Conservation (phyloP, 805 yeast species). For the Groenewaldozyma salmanticensis region DNA sequence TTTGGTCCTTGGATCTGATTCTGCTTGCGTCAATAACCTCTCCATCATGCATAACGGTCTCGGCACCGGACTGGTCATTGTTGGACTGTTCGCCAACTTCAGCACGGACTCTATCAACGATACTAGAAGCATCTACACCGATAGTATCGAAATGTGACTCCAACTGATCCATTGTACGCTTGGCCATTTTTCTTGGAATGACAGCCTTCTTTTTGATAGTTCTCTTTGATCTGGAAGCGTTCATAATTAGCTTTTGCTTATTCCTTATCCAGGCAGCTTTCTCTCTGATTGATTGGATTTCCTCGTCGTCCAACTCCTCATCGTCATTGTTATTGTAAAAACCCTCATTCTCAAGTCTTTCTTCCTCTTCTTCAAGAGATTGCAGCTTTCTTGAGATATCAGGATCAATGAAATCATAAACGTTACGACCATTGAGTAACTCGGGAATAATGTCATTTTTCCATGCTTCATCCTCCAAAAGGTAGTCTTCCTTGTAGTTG, state of each 20-base stretch:
- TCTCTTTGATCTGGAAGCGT: constrained; percentile 79
- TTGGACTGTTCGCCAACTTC: constrained; percentile 9
- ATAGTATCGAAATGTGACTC: constrained; percentile 81
- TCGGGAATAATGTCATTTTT: constrained; percentile 97
- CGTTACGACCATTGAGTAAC: constrained; percentile 89
- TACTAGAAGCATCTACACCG: constrained; percentile 74
- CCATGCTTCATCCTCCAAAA: constrained; percentile 95
- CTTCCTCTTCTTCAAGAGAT: constrained; percentile 96
- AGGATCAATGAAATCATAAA: constrained; percentile 93
- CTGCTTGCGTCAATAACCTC: constrained; percentile 30
- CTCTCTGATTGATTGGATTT: constrained; percentile 62
- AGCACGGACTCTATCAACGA: constrained; percentile 42
- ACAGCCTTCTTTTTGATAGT: constrained; percentile 79
- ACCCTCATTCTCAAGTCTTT: constrained; percentile 84
- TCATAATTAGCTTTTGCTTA: constrained; percentile 88
- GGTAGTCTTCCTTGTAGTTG: constrained; percentile 83
- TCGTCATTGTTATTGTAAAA: constrained; percentile 81
- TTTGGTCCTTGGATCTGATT: constrained; percentile 45
- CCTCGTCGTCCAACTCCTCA: constrained; percentile 56
- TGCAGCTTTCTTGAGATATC: constrained; percentile 89
- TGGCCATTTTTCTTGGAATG: constrained; percentile 79
- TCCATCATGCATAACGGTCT: constrained; percentile 43
- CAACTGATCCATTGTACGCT: constrained; percentile 56
- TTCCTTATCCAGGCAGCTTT: constrained; percentile 95
- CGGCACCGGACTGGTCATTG: constrained; percentile 54